Base-by-base conservation (phyloP, 768 basidiomycete genomes). In the Kwoniella sp. region DNA sequence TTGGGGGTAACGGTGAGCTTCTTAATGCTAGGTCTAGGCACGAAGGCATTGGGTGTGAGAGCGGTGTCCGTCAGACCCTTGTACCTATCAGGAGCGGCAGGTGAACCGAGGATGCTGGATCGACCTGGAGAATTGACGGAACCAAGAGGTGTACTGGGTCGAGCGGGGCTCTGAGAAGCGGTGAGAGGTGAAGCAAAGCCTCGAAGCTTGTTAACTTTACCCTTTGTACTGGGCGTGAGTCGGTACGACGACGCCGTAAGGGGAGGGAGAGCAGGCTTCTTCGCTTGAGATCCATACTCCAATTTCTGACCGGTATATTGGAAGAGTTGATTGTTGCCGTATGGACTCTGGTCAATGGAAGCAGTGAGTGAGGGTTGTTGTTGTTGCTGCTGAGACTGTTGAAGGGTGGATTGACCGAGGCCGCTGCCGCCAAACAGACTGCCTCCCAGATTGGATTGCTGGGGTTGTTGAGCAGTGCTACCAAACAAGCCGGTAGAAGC, bases 1-100 rank as follows among this genome's bases (percentile, higher is more conserved):
- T 88, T 91, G 80, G 90, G 92, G 74, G 92, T 90, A 29, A 96
- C 77, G 37, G 92, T 88, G 62, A 97, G 84, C 76, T 95, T 95
- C 83, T 97, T 97, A 62, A 95, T 91, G 75, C 91, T 95, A 62
- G 88, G 86, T 58, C 89, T 70, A 85, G 80, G 79, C 7, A 60
- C 88, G 70, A 90, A 86, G 0, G 84, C 82, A 64, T 92, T 90
- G 3, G 89, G 83, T 0, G 71, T 91, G 88, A 79, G 17, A 86
- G 83, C 60, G 84, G 83, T 67, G 85, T 82, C 26, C 85, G 84
- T 53, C 84, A 89, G 26, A 86, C 89, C 40, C 87, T 72, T 71
- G 60, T 73, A 76, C 22, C 74, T 58, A 46, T 76, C 72, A 10
- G 71, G 51, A 1, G 58, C 62, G 19, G 53, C 36, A 2, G 74